Evolutionary conservation across 2,329 filamentous ascomycete genomes (phyloP).

Genomic region (Annulohypoxylon truncatum): DNA sequence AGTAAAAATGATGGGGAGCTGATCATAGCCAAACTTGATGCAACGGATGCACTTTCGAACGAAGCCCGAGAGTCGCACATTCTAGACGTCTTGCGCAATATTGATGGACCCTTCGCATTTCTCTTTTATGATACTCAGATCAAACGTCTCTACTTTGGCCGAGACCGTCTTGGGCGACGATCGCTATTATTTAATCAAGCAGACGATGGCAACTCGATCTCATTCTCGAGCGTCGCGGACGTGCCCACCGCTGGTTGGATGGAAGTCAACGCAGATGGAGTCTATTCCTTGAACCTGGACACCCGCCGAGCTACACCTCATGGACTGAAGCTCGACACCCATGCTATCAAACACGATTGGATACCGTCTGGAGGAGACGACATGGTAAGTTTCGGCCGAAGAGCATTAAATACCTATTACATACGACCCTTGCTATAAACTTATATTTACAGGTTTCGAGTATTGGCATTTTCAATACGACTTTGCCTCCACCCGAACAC

Average conservation of each 20-base stretch:
- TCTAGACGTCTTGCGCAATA: conserved; percentile 65
- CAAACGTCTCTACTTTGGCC: conserved; percentile 78
- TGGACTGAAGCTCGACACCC: conserved; percentile 29
- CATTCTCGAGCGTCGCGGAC: conserved; percentile 78
- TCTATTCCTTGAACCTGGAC: conserved; percentile 75
- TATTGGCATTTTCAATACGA: conserved; percentile 64
- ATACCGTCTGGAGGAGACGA: conserved; percentile 50
- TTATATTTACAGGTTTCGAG: conserved; percentile 64
- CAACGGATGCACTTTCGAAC: conserved; percentile 41
- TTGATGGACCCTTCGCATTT: conserved; percentile 90
- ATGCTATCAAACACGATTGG: conserved; percentile 51
- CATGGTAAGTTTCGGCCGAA: conserved; percentile 57
- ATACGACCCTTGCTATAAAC: conserved; percentile 51
- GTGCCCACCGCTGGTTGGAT: conserved; percentile 66
- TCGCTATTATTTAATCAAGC: conserved; percentile 75
- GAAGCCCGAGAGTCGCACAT: conserved; percentile 52
- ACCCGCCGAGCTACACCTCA: conserved; percentile 17
- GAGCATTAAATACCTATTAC: conserved; percentile 16
- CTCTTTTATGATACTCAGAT: conserved; percentile 78
- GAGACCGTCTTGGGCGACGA: conserved; percentile 87
- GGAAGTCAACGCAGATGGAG: conserved; percentile 87
- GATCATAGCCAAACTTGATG: conserved; percentile 66
- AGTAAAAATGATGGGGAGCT: conserved; percentile 80
- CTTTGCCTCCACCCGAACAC: conserved; percentile 51
- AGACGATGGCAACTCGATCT: conserved; percentile 58